Percentiles rank a stretch among this genome's conserved stretches.
Evolutionary conservation across 768 basidiomycete genomes (phyloP).

Genomic region (Termitomyces sp.): DNA sequence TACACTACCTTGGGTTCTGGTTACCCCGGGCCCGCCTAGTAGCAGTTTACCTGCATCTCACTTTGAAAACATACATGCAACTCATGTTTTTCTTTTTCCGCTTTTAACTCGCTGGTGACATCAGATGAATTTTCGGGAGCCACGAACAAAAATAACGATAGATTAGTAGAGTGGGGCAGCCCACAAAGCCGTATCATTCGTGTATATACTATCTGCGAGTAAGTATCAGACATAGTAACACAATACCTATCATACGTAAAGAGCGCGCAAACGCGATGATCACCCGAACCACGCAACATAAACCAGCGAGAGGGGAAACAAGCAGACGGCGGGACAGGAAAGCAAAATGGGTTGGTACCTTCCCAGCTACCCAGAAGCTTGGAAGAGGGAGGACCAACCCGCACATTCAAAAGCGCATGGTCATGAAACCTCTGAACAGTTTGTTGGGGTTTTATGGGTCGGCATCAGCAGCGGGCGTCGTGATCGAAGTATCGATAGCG

Average conservation of each 20-base stretch:
- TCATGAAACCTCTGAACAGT: constrained; percentile 4
- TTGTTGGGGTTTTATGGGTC: constrained; percentile 8
- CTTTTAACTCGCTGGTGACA: not conserved
- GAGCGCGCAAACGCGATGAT: constrained; percentile 15
- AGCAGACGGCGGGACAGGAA: constrained; percentile 12
- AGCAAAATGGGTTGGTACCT: constrained; percentile 4
- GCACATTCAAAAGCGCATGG: constrained; percentile 3
- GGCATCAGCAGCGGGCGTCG: constrained; percentile 18
- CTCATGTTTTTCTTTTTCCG: not conserved
- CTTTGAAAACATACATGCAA: not conserved
- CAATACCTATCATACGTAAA: constrained; percentile 5
- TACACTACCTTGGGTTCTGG: constrained; percentile 6
- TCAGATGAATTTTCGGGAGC: not conserved
- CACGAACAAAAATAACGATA: not conserved
- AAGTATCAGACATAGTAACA: constrained; percentile 5
- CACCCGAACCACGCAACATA: constrained; percentile 16
- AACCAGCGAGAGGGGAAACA: constrained; percentile 17
- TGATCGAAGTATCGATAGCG: constrained; percentile 4
- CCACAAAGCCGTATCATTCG: constrained; percentile 19
- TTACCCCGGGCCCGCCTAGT: constrained; percentile 6
- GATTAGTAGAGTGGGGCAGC: constrained; percentile 2
- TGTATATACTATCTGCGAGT: constrained; percentile 15
- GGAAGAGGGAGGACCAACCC: not conserved
- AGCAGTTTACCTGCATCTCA: constrained; percentile 1
- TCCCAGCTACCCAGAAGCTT: not conserved